Evolutionary conservation across 495 filamentous ascomycete species (phyloP).

Genomic region (Apiosordaria backusii): DNA sequence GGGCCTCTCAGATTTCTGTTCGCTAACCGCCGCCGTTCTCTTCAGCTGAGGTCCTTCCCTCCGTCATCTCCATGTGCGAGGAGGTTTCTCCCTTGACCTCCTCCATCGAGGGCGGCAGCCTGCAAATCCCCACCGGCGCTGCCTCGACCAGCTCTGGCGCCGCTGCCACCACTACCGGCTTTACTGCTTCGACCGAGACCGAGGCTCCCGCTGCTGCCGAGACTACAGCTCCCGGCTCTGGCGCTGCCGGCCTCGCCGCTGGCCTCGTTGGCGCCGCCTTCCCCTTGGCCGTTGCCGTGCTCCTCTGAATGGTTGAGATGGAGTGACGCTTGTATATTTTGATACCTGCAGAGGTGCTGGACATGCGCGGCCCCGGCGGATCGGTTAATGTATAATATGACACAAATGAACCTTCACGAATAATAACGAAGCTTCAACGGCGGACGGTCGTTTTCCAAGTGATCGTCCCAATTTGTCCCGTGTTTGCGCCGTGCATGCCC

Average conservation of each 20-base stretch:
- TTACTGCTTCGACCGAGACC: neutral
- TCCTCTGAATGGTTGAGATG: neutral
- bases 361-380: neutral
- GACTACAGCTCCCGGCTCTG: neutral
- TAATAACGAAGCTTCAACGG: neutral
- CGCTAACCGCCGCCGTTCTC: neutral
- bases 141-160: neutral
- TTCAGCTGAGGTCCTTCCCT: slow-evolving; percentile 24
- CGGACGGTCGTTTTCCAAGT: neutral
- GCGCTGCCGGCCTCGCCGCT: slow-evolving; percentile 1
- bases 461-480: neutral
- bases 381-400: slow-evolving; percentile 5
- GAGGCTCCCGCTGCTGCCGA: neutral
- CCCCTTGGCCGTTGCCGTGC: slow-evolving; percentile 4
- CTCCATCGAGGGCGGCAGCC: neutral
- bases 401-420: neutral
- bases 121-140: slow-evolving; percentile 1
- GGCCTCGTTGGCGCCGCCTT: slow-evolving; percentile 2
- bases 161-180: slow-evolving; percentile 1
- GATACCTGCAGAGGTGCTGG: neutral
- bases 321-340: neutral
- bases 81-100: slow-evolving; percentile 12
- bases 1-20: neutral
- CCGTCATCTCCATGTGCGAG: slow-evolving; percentile 21
- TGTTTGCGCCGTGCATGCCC: neutral